phyloP scores from a whole-genome alignment of 2,329 filamentous ascomycete species.

The Monilinia fructigena region DNA sequence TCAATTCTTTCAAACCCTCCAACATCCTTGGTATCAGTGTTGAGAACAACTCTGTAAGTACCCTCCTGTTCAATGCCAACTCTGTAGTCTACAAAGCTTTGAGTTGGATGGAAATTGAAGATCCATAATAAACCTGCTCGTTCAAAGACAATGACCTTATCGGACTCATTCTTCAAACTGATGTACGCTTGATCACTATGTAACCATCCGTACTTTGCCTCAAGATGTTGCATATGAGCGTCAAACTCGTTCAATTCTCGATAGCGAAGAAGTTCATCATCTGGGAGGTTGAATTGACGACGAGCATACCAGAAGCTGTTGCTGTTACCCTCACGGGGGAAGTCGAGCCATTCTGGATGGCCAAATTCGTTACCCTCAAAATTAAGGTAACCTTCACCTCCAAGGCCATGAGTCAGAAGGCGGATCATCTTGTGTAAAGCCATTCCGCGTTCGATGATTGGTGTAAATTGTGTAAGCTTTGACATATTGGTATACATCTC shows the following conservation, averaged over 20 bases:
- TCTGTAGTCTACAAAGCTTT: conserved; percentile 88
- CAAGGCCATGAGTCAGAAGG: conserved; percentile 83
- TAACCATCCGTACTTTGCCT: conserved; percentile 90
- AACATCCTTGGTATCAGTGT: conserved; percentile 73
- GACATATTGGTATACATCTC: conserved; percentile 99
- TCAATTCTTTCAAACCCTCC: conserved; percentile 79
- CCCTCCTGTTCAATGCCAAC: conserved; percentile 83
- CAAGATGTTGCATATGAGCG: conserved; percentile 81
- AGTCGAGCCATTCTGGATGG: conserved; percentile 98
- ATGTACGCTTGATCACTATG: conserved; percentile 83
- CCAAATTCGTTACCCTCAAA: conserved; percentile 99
- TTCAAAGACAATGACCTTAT: conserved; percentile 97
- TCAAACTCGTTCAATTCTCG: conserved; percentile 93
- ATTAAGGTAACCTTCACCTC: conserved; percentile 96
- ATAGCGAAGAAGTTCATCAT: conserved; percentile 84
- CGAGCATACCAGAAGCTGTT: conserved; percentile 95
- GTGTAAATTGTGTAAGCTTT: conserved; percentile 74
- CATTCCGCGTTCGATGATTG: conserved; percentile 86
- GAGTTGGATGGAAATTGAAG: conserved; percentile 89
- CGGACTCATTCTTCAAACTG: conserved; percentile 86
- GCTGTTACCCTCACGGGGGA: conserved; percentile 86
- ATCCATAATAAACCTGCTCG: conserved; percentile 85
- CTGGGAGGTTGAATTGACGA: conserved; percentile 87
- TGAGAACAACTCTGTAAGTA: conserved; percentile 83
- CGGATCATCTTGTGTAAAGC: conserved; percentile 97